Evolutionary conservation across 345 rosid genomes (phyloP).

Genomic region (Barbarea vulgaris): DNA sequence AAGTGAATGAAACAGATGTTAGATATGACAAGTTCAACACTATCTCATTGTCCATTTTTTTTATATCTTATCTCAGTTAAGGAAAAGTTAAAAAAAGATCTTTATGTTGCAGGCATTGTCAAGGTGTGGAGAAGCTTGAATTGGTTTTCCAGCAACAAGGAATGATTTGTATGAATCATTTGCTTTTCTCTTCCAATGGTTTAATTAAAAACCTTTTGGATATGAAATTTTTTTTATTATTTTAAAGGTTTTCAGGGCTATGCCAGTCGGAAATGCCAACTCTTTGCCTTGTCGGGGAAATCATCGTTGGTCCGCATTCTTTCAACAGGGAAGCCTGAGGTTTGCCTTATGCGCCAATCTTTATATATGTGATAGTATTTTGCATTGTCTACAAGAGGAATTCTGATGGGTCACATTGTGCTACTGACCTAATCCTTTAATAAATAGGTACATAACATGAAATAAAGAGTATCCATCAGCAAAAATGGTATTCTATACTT

Average conservation of each 20-base stretch:
- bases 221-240: not conserved
- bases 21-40: too few species aligned
- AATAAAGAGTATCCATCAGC: too few species aligned
- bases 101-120: constrained; percentile 59
- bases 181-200: not conserved
- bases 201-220: not conserved
- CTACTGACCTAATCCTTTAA: too few species aligned
- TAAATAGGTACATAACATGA: too few species aligned
- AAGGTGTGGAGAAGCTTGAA: constrained; percentile 72
- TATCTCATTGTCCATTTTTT: not conserved
- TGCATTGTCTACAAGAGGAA: not conserved
- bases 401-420: too few species aligned
- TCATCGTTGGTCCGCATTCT: constrained; percentile 90
- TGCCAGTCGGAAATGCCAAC: constrained; percentile 97
- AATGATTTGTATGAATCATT: constrained; percentile 47
- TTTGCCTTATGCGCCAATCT: constrained; percentile 36
- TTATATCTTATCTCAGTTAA: not conserved
- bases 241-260: constrained; percentile 84
- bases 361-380: not conserved
- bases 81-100: constrained; percentile 3
- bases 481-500: too few species aligned
- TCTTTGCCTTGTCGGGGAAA: constrained; percentile 95
- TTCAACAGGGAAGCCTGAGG: constrained; percentile 97
- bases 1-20: too few species aligned
- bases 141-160: constrained; percentile 73